Evolutionary conservation across 495 filamentous ascomycete genomes (phyloP).

Genomic region (Platismatia glauca): DNA sequence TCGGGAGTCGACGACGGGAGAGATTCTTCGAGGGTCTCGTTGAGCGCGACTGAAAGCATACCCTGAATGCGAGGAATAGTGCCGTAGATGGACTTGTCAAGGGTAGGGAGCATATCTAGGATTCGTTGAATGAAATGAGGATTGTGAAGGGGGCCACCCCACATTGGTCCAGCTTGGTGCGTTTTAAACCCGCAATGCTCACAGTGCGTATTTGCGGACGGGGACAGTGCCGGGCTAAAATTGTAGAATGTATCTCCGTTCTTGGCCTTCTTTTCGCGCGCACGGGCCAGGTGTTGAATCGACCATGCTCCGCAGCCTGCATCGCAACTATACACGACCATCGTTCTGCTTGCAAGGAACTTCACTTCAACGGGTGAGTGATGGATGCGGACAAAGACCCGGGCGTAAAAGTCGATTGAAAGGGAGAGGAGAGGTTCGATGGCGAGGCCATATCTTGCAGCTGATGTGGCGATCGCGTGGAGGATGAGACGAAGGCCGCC

Average conservation of each 20-base stretch:
- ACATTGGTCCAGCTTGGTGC: constrained; percentile 89
- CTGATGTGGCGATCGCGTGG: constrained; percentile 65
- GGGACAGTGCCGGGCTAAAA: constrained; percentile 59
- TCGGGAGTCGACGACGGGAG: constrained; percentile 1
- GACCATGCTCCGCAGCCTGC: constrained; percentile 80
- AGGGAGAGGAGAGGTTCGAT: constrained; percentile 89
- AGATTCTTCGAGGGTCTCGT: constrained; percentile 47
- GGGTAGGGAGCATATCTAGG: constrained; percentile 54
- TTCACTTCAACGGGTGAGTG: constrained; percentile 79
- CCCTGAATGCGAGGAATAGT: constrained; percentile 77
- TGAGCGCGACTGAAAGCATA: constrained; percentile 79
- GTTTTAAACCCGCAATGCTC: constrained; percentile 79
- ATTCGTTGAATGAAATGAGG: constrained; percentile 68
- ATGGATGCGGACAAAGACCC: constrained; percentile 77
- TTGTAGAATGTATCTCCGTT: constrained; percentile 66
- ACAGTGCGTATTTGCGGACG: constrained; percentile 52
- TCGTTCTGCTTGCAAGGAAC: constrained; percentile 76
- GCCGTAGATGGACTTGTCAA: constrained; percentile 56
- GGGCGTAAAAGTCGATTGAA: constrained; percentile 91
- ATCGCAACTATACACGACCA: constrained; percentile 89
- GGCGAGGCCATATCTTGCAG: constrained; percentile 76
- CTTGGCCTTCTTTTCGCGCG: constrained; percentile 53
- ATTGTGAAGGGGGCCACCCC: constrained; percentile 81
- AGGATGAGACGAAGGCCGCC: constrained; percentile 80
- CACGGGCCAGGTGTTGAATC: constrained; percentile 62